Evolutionary conservation across 352 stramenopile species (phyloP).

Genomic region (Phytophthora lateralis): DNA sequence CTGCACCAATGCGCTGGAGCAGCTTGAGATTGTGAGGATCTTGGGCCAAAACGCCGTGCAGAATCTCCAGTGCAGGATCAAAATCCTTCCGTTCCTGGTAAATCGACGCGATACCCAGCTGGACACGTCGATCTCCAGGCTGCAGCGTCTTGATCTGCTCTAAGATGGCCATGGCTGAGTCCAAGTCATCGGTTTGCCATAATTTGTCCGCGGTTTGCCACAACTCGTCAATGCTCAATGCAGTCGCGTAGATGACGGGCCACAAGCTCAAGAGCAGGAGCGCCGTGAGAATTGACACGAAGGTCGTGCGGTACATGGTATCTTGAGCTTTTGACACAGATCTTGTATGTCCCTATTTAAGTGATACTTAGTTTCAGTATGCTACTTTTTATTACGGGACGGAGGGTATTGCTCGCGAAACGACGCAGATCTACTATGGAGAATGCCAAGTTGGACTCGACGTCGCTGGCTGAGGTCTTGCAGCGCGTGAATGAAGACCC

Average conservation of each 20-base stretch:
- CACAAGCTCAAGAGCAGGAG: constrained; percentile 11
- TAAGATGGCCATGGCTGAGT: constrained; percentile 37
- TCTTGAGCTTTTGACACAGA: constrained; percentile 9
- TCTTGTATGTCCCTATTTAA: constrained; percentile 24
- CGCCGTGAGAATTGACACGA: constrained; percentile 5
- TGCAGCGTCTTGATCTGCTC: constrained; percentile 30
- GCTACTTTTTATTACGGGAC: constrained; percentile 3
- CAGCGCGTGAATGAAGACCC: constrained; percentile 15
- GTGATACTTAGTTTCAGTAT: constrained; percentile 9
- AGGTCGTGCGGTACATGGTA: not conserved
- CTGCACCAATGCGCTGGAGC: constrained; percentile 36
- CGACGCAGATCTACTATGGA: constrained; percentile 5
- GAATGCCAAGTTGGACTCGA: constrained; percentile 39
- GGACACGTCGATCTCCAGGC: constrained; percentile 26
- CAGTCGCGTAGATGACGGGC: not conserved
- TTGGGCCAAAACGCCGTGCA: constrained; percentile 17
- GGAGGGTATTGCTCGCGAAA: constrained; percentile 3
- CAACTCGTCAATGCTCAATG: constrained; percentile 25
- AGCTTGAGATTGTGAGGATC: constrained; percentile 26
- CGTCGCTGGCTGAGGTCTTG: constrained; percentile 29
- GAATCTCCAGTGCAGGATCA: constrained; percentile 26
- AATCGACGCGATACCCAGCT: constrained; percentile 36
- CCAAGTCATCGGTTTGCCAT: constrained; percentile 31
- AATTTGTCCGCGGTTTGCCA: constrained; percentile 34
- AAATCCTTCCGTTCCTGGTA: constrained; percentile 37